Base-by-base conservation (phyloP, 1,284 basidiomycete species). In the Leucoagaricus sp. region DNA sequence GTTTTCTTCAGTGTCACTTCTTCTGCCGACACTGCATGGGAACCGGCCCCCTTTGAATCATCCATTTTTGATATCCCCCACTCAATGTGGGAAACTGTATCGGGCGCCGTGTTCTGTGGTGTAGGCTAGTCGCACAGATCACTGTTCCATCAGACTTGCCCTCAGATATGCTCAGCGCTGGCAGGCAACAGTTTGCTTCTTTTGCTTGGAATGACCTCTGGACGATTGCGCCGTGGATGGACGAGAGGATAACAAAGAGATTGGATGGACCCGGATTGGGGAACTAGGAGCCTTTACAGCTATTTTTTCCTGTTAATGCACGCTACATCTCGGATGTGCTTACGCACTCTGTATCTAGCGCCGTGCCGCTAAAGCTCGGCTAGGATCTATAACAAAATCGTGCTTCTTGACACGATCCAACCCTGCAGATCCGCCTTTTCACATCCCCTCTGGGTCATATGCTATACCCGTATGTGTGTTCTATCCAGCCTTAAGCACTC, bases 151-250 rank as follows among this genome's bases (percentile, higher is more conserved):
- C 76, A 17, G 77, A 72, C 21, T 23, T 33, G 10, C 75, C 75
- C n/a, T 28, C 26, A 29, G 64, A 68, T 21, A 62, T 58, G 34
- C 63, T 71, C 29, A 81, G 78, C 13, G 67, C 75, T 2, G 78
- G 80, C 44, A 75, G 81, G 28, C 74, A 73, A 26, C 86, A 85
- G 52, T 91, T 85, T 66, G 80, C 81, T 5, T 89, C 88, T 7
- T 83, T 92, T 60, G 78, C 77, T 1, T 89, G 84, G 82, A 71
- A 73, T 28, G 90, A 92, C 69, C 71, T 92, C 40, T 76, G 77
- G 64, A 79, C 83, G 28, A 82, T 91, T 58, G 87, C 89, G 36
- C 90, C 89, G 5, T 92, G 89, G 90, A 79, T 92, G 73, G 79
- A 83, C 58, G 80, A 83, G 53, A 73, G 73, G 53, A 76, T 89